Conservation (phyloP, 306 rosid genomes). For the Coriaria nepalensis region DNA sequence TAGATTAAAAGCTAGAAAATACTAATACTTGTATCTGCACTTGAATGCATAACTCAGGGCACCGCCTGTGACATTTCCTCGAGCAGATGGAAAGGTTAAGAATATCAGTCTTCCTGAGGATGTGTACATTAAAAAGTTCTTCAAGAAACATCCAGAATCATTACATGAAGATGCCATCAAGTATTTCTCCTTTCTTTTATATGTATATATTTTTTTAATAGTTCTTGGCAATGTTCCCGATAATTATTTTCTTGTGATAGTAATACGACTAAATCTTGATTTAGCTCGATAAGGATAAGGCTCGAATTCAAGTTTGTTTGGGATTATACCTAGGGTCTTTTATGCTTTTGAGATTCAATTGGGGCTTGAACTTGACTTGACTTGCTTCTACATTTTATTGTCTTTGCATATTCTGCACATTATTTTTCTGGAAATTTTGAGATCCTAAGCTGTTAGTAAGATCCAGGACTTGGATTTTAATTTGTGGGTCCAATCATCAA, state of each 20-base stretch:
- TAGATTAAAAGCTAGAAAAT: too few species aligned
- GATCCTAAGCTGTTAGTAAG: too few species aligned
- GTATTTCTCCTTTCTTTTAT: conserved; percentile 26
- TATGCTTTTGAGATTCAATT: not conserved
- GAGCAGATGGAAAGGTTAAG: conserved; percentile 41
- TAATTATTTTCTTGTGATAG: too few species aligned
- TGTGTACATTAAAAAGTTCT: conserved; percentile 53
- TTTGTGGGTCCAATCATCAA: too few species aligned
- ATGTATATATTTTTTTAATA: not conserved
- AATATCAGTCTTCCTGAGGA: conserved; percentile 79
- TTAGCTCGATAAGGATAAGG: too few species aligned
- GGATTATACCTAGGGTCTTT: too few species aligned
- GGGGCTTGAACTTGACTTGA: conserved; percentile 1
- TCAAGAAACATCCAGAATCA: conserved; percentile 63
- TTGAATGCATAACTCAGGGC: conserved; percentile 32
- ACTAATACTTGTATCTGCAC: not conserved
- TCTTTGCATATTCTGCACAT: too few species aligned
- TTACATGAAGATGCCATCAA: conserved; percentile 53
- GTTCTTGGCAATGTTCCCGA: not conserved
- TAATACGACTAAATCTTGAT: too few species aligned
- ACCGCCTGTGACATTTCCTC: conserved; percentile 77
- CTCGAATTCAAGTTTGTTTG: too few species aligned
- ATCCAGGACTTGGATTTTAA: too few species aligned
- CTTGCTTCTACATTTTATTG: too few species aligned
- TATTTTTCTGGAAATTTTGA: too few species aligned